These are phyloP conservation scores for Trichosanthes cucumerina DNA, from an alignment of 306 rosid genomes.

Conservation along the genomic window DNA sequence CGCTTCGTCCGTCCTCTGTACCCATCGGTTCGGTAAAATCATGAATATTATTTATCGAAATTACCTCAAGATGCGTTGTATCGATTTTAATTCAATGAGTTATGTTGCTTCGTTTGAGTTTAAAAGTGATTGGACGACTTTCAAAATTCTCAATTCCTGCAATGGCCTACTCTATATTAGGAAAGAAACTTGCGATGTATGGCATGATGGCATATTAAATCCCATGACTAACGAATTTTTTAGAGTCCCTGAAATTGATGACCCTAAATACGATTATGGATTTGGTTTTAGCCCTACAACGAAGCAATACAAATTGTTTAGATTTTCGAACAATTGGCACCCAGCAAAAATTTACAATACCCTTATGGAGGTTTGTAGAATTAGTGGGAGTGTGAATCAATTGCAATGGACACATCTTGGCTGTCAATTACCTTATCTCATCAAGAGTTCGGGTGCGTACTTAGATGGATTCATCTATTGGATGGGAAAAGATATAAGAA, in stretches of 20 bases:
- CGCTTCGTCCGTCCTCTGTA: not conserved
- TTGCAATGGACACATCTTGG: not conserved
- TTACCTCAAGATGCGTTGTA: not conserved
- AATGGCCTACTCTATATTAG: not conserved
- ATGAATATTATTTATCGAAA: no score
- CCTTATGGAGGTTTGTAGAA: not conserved
- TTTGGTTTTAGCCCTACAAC: not conserved
- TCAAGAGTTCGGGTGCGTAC: not conserved
- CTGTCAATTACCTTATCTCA: not conserved
- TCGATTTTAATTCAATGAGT: not conserved
- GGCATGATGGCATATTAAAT: not conserved
- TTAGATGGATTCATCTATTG: not conserved
- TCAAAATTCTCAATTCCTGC: not conserved
- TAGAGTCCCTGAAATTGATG: fast-evolving
- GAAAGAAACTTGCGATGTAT: fast-evolving
- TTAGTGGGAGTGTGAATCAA: not conserved
- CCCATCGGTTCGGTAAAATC: no score
- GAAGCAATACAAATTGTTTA: not conserved
- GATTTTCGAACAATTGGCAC: not conserved
- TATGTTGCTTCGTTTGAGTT: not conserved
- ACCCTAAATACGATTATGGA: not conserved
- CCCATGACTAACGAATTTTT: not conserved
- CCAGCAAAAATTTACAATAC: no score
- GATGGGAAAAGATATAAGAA: not conserved
- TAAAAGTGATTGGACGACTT: not conserved